phyloP scores from a whole-genome alignment of 352 stramenopile species.

The Globisporangium orthogonon region DNA sequence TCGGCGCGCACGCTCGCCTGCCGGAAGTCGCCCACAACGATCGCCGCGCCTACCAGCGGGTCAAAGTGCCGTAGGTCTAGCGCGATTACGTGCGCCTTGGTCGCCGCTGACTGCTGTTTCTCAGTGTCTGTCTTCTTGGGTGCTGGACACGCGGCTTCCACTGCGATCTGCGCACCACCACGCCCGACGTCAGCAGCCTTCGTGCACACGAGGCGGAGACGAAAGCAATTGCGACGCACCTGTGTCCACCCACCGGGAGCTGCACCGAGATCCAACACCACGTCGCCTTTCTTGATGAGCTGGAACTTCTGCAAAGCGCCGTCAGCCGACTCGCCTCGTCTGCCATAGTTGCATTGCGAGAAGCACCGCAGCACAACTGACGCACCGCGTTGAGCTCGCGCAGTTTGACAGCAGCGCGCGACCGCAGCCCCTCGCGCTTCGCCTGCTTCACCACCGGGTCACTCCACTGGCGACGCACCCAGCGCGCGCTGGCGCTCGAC shows the following conservation, averaged over 20 bases:
- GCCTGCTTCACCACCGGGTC: constrained; percentile 82
- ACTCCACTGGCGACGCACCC: constrained; percentile 80
- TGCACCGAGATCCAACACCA: constrained; percentile 79
- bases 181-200: not conserved
- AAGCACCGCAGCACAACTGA: not conserved
- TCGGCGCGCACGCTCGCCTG: constrained; percentile 42
- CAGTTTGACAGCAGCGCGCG: constrained; percentile 78
- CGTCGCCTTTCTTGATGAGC: constrained; percentile 52
- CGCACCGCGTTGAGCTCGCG: constrained; percentile 70
- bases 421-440: constrained; percentile 77
- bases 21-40: constrained; percentile 82
- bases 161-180: constrained; percentile 27
- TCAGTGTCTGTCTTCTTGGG: constrained; percentile 5
- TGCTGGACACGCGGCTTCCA: constrained; percentile 32
- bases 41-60: constrained; percentile 52
- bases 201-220: not conserved
- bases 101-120: constrained; percentile 15
- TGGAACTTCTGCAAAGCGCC: constrained; percentile 41
- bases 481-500: constrained; percentile 76
- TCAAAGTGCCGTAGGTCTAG: constrained; percentile 73
- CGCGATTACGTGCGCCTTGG: constrained; percentile 48
- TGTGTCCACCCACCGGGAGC: constrained; percentile 84
- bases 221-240: constrained; percentile 12
- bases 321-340: no score
- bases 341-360: no score